phyloP scores from a whole-genome alignment of 345 rosid species.

The Arabidopsis suecica region DNA sequence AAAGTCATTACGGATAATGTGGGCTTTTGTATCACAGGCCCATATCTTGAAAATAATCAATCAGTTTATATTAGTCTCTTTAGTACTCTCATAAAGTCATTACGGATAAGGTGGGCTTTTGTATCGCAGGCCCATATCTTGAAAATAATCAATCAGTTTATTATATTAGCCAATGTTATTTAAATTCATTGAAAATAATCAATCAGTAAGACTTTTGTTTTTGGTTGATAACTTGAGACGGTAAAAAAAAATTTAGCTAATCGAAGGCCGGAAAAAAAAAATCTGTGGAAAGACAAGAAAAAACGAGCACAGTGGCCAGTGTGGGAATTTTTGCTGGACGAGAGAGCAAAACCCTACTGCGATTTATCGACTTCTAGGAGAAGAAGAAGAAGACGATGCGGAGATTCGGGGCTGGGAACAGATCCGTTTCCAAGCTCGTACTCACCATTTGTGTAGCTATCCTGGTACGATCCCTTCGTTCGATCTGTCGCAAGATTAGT shows the following conservation, averaged over 20 bases:
- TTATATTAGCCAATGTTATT: too few species aligned
- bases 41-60: conserved; percentile 13
- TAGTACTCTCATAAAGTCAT: background rate
- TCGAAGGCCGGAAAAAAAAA: conserved; percentile 1
- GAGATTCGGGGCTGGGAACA: conserved; percentile 38
- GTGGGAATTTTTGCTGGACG: conserved; percentile 23
- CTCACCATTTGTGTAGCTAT: conserved; percentile 35
- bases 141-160: background rate
- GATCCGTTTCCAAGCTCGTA: conserved; percentile 45
- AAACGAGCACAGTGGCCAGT: conserved; percentile 26
- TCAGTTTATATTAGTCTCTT: background rate
- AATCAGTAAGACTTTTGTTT: background rate
- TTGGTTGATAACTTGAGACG: background rate
- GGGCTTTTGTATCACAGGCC: conserved; percentile 40
- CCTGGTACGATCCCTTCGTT: conserved; percentile 39
- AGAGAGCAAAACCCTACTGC: conserved; percentile 43
- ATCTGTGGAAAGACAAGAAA: background rate
- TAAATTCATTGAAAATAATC: background rate
- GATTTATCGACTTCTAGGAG: conserved; percentile 26
- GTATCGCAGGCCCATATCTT: conserved; percentile 30
- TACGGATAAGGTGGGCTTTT: conserved; percentile 34
- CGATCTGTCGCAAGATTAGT: conserved; percentile 13
- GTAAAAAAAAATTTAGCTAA: background rate
- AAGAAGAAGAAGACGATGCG: conserved; percentile 37
- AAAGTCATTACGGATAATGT: background rate